Percentiles rank a stretch among this genome's conserved stretches.
phyloP scores from a whole-genome alignment of 179 eudicot species.

The Beta macrorhiza region DNA sequence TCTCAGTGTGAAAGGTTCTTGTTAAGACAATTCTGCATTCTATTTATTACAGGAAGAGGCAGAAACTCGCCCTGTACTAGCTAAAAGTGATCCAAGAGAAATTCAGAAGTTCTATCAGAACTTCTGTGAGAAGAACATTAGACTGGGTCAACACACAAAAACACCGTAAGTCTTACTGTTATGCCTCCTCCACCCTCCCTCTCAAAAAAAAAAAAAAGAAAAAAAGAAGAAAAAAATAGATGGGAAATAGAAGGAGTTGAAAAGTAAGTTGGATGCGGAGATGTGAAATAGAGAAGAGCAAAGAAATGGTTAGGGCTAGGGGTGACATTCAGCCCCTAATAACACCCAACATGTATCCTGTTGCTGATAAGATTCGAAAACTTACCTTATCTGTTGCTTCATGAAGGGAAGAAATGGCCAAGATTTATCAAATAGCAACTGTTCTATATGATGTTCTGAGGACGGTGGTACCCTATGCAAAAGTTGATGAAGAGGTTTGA shows the following conservation, averaged over 20 bases:
- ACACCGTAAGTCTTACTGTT: conserved; percentile 62
- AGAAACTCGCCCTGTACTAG: conserved; percentile 52
- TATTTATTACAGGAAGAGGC: conserved; percentile 68
- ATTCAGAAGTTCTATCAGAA: conserved; percentile 69
- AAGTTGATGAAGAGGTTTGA: conserved; percentile 69
- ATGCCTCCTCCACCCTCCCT: neutral
- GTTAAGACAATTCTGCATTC: conserved; percentile 10
- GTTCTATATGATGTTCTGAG: conserved; percentile 82
- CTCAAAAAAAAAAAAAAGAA: too few species aligned
- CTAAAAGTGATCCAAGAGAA: conserved; percentile 70
- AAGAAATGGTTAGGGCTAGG: neutral
- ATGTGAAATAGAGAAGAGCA: conserved; percentile 2
- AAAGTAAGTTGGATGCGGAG: neutral
- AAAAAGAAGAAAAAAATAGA: neutral
- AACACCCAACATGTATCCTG: neutral
- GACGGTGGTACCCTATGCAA: conserved; percentile 67
- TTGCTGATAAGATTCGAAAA: neutral
- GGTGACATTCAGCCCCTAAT: conserved; percentile 4
- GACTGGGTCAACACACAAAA: conserved; percentile 73
- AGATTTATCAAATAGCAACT: conserved; percentile 88
- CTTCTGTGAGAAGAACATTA: conserved; percentile 69
- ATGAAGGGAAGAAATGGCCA: conserved; percentile 95
- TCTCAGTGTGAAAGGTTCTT: conserved; percentile 1
- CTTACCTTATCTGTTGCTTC: conserved; percentile 21
- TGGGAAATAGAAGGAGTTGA: neutral